These are phyloP conservation scores for Dictyostelium capitatum DNA, from an alignment of 78 protist genomes.

Conservation along the genomic window DNA sequence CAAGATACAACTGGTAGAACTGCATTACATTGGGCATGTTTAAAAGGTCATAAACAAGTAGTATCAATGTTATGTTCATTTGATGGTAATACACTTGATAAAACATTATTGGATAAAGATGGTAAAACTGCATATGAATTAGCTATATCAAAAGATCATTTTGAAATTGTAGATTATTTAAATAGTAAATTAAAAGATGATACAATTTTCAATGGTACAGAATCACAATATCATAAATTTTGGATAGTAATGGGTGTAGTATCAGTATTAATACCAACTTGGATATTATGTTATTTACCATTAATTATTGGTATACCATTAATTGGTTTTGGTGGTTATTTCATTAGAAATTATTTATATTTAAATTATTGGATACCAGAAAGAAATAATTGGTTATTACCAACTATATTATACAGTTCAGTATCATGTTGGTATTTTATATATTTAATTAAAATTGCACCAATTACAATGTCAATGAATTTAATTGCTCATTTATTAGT, in stretches of 20 bases:
- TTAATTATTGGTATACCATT: neutral
- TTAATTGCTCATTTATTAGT: slow-evolving; percentile 1
- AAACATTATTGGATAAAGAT: slow-evolving; percentile 16
- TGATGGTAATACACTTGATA: neutral
- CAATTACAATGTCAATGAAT: neutral
- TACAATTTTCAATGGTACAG: neutral
- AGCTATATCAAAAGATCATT: neutral
- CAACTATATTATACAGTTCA: slow-evolving; percentile 22
- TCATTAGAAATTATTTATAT: neutral
- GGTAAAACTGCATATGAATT: slow-evolving; percentile 20
- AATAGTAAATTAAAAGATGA: slow-evolving; percentile 1
- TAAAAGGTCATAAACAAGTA: slow-evolving; percentile 58
- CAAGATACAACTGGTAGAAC: slow-evolving; percentile 62
- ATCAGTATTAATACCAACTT: neutral
- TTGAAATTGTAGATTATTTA: slow-evolving; percentile 31
- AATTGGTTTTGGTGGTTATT: slow-evolving; percentile 24
- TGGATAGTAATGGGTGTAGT: neutral
- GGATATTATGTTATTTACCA: slow-evolving; percentile 19
- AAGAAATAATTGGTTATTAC: slow-evolving; percentile 32
- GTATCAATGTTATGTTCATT: slow-evolving; percentile 11
- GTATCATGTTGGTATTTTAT: slow-evolving; percentile 14
- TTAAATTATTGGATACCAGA: slow-evolving; percentile 61
- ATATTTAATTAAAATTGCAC: slow-evolving; percentile 7
- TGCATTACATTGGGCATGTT: slow-evolving; percentile 83
- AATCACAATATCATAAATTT: neutral